These are phyloP conservation scores for Spergularia marina DNA, from an alignment of 148 eudicot genomes.

Conservation along the genomic window DNA sequence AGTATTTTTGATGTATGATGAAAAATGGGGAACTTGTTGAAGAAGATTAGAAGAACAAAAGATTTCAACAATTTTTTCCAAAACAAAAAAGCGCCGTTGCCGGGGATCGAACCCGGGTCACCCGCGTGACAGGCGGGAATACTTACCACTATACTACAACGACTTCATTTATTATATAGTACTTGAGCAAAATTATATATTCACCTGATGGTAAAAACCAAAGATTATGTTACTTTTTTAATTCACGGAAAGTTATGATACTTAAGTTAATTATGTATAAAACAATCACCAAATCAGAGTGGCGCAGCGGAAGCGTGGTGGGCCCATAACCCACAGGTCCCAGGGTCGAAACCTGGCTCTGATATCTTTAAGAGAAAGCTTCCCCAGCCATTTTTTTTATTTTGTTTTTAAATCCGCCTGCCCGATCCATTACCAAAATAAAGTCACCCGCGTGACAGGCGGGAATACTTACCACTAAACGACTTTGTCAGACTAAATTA, in stretches of 20 bases:
- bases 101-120: conserved; percentile 99
- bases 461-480: conserved; percentile 99
- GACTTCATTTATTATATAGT: too few species aligned
- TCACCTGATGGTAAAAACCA: too few species aligned
- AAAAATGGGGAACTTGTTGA: too few species aligned
- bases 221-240: too few species aligned
- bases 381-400: too few species aligned
- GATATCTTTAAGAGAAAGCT: background rate
- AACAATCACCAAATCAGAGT: background rate
- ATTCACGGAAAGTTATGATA: too few species aligned
- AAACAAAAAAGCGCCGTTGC: conserved; percentile 52
- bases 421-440: too few species aligned
- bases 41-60: too few species aligned
- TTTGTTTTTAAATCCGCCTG: too few species aligned
- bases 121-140: conserved; percentile 98
- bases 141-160: conserved; percentile 93
- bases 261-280: background rate
- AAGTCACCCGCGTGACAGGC: conserved; percentile 99
- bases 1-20: too few species aligned
- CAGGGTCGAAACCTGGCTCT: conserved; percentile 20
- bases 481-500: conserved; percentile 30
- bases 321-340: conserved; percentile 18
- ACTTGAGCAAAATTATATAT: too few species aligned
- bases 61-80: too few species aligned
- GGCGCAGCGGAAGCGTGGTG: conserved; percentile 21